Evolutionary conservation across 768 basidiomycete genomes (phyloP).

Genomic region (Obba rivulosa): DNA sequence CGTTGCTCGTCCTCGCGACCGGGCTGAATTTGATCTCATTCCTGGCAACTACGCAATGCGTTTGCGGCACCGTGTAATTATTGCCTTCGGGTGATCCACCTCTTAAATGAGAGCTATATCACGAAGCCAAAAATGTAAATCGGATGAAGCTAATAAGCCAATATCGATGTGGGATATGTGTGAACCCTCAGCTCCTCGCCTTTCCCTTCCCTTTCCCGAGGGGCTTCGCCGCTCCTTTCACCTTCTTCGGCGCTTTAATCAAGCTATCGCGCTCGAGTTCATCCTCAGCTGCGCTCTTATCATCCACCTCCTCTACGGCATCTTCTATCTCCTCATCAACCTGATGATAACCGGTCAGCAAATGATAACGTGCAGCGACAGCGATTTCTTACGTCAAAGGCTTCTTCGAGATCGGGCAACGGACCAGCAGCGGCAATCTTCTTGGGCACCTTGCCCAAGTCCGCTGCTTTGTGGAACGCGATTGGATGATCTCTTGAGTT

Average conservation of each 20-base stretch:
- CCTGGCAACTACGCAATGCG: no score
- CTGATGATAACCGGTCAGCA: neutral
- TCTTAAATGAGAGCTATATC: no score
- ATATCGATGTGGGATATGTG: no score
- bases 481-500: constrained; percentile 89
- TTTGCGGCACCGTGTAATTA: no score
- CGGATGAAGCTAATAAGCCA: no score
- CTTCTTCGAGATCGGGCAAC: constrained; percentile 89
- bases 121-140: no score
- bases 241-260: constrained; percentile 47
- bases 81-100: no score
- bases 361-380: constrained; percentile 9
- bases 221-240: constrained; percentile 13
- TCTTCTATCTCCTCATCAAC: constrained; percentile 41
- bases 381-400: constrained; percentile 58
- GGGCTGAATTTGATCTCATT: no score
- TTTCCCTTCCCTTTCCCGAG: constrained; percentile 7
- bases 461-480: constrained; percentile 86
- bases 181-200: constrained; percentile 9
- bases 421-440: constrained; percentile 65
- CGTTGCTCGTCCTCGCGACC: no score
- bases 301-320: constrained; percentile 27
- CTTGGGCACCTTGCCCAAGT: constrained; percentile 75
- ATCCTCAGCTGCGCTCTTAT: constrained; percentile 32
- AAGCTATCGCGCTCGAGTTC: constrained; percentile 53